phyloP scores from a whole-genome alignment of 2,329 filamentous ascomycete genomes.

The Claviceps fusiformis region DNA sequence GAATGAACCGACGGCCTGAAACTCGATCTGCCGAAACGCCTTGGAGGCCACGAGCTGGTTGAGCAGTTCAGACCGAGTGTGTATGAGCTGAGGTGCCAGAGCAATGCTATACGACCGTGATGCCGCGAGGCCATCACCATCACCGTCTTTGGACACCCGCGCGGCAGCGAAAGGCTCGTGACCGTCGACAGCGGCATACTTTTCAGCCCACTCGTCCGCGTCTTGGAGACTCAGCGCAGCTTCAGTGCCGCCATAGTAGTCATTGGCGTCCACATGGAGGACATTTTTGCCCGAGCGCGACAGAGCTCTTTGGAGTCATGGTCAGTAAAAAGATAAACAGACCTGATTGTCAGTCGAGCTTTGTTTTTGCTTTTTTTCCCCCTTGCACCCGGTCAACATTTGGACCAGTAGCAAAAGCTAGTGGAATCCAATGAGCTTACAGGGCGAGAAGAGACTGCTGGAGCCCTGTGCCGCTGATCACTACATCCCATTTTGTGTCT shows the following conservation, averaged over 20 bases:
- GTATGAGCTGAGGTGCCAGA: conserved; percentile 75
- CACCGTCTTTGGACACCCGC: conserved; percentile 22
- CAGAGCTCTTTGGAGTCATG: conserved; percentile 52
- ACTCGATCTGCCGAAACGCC: conserved; percentile 81
- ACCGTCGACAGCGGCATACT: conserved; percentile 15
- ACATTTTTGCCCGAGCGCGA: conserved; percentile 87
- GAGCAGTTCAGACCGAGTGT: conserved; percentile 67
- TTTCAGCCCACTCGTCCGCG: conserved; percentile 57
- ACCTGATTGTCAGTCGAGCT: conserved; percentile 12
- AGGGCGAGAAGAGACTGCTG: conserved; percentile 68
- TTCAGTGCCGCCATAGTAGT: conserved; percentile 77
- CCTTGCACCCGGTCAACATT: background rate
- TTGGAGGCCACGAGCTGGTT: conserved; percentile 76
- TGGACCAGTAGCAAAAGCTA: conserved; percentile 5
- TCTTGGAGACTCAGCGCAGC: conserved; percentile 78
- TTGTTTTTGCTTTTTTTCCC: background rate
- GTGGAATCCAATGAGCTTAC: conserved; percentile 37
- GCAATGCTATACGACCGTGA: conserved; percentile 71
- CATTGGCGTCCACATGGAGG: conserved; percentile 76
- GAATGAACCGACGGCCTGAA: conserved; percentile 85
- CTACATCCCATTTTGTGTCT: conserved; percentile 65
- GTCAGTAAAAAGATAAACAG: conserved; percentile 18
- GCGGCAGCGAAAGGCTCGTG: conserved; percentile 15
- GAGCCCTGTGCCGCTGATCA: conserved; percentile 66
- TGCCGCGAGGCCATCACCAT: conserved; percentile 35